Evolutionary conservation across 805 yeast genomes (phyloP).

Genomic region (Ogataea chonburiensis): DNA sequence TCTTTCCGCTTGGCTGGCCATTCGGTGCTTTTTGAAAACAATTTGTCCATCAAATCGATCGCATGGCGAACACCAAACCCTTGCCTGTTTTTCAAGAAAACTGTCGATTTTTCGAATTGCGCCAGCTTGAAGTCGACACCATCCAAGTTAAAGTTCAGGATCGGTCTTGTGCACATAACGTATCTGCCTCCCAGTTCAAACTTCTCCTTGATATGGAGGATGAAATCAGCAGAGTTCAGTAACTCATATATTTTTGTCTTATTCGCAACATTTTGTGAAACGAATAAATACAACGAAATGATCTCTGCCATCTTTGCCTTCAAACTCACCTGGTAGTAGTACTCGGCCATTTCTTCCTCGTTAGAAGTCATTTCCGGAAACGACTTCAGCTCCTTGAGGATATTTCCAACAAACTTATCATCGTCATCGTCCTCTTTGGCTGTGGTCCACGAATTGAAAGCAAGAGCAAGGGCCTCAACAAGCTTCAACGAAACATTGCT

Average conservation of each 20-base stretch:
- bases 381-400: conserved; percentile 35
- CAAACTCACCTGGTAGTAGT: conserved; percentile 55
- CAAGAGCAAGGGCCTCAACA: conserved; percentile 69
- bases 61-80: conserved; percentile 59
- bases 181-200: conserved; percentile 37
- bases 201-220: conserved; percentile 39
- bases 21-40: conserved; percentile 43
- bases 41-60: conserved; percentile 57
- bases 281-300: conserved; percentile 67
- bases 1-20: conserved; percentile 53
- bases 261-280: conserved; percentile 45
- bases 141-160: conserved; percentile 40
- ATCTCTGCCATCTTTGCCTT: conserved; percentile 72
- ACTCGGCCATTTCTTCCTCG: conserved; percentile 29
- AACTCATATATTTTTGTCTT: conserved; percentile 37
- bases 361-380: conserved; percentile 23
- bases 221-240: conserved; percentile 26
- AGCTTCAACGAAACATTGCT: conserved; percentile 63
- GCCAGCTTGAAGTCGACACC: conserved; percentile 45
- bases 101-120: conserved; percentile 51
- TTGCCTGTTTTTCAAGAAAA: conserved; percentile 45
- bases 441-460: conserved; percentile 76
- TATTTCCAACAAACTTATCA: conserved; percentile 41
- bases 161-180: conserved; percentile 21
- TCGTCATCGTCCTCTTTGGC: conserved; percentile 55